These are phyloP conservation scores for Elaeis guineensis DNA, from an alignment of 176 grass and related monocot genomes.

Conservation along the genomic window DNA sequence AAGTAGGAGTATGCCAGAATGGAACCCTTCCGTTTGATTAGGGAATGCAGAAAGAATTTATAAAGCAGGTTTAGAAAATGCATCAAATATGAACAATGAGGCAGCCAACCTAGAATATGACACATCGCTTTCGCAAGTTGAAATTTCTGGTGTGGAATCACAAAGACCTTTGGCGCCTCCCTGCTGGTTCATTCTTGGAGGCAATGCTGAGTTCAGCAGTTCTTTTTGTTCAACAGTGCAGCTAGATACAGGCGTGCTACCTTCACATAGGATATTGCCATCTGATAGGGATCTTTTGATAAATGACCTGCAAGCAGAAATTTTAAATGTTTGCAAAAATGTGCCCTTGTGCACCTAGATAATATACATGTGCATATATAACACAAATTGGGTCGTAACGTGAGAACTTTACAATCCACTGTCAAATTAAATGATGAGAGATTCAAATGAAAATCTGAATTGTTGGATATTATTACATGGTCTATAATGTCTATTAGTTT, in stretches of 20 bases:
- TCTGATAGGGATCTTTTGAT: constrained; percentile 87
- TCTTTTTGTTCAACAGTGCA: constrained; percentile 29
- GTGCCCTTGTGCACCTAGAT: neutral
- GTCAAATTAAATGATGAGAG: too few relatives aligned
- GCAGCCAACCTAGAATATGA: constrained; percentile 54
- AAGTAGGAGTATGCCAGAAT: too few relatives aligned
- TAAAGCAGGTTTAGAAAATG: too few relatives aligned
- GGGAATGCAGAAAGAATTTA: too few relatives aligned
- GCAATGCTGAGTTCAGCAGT: constrained; percentile 34
- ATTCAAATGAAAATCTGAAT: too few relatives aligned
- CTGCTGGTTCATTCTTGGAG: constrained; percentile 35
- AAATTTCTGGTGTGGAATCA: constrained; percentile 90
- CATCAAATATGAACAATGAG: neutral
- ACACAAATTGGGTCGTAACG: too few relatives aligned
- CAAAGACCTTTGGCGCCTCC: constrained; percentile 43
- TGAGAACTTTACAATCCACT: too few relatives aligned
- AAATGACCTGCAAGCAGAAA: constrained; percentile 52
- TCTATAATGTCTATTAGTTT: too few relatives aligned
- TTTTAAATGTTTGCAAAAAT: neutral
- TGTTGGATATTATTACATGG: too few relatives aligned
- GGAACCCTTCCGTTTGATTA: too few relatives aligned
- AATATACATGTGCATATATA: too few relatives aligned
- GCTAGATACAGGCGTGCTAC: constrained; percentile 32
- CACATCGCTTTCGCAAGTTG: constrained; percentile 32
- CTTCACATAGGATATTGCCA: constrained; percentile 78